Evolutionary conservation across 768 basidiomycete genomes (phyloP), one percentile per base, ranked within the genome.

Genomic region (Cyclocybe cylindracea): DNA sequence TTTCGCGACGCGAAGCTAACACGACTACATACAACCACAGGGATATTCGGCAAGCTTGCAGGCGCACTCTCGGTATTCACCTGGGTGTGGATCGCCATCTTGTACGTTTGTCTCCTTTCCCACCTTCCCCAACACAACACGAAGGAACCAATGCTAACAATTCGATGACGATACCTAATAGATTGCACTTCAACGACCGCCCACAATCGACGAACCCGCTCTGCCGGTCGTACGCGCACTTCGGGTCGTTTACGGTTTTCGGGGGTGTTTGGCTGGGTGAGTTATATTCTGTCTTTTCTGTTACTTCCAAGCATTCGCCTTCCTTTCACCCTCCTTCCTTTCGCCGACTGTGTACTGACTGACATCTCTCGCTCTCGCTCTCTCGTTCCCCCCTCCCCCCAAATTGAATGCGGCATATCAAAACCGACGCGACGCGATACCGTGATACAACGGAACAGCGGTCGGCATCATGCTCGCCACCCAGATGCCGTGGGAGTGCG

Each of bases 401-500:
- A n/a, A n/a, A n/a, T n/a, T n/a, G n/a, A n/a, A n/a, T n/a, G n/a
- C n/a, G n/a, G n/a, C n/a, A n/a, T n/a, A n/a, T n/a, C n/a, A n/a
- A n/a, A n/a, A n/a, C n/a, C n/a, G n/a, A n/a, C n/a, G n/a, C n/a
- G n/a, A n/a, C n/a, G n/a, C n/a, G n/a, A n/a, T n/a, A n/a, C n/a
- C n/a, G n/a, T 33, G 36, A 50, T 42, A 46, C 24, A 19, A 45
- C 31, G 44, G 33, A 7, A 48, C 49, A 70, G 68, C 66, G 11
- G 53, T 69, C 19, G 67, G 68, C 2, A 68, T 70, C 14, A 67
- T 73, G 69, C 55, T 70, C 34, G 65, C 66, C 10, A 66, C 66
- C 3, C 71, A 70, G 47, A 65, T 63, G 56, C 61, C 64, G 7
- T 58, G 54, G 54, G 70, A 70, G 48, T 73, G 68, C 51, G 50